A percentile compares a stretch with the other conserved stretches of the same genome.
Conservation (phyloP, 345 rosid species). For the Linum tenue region DNA sequence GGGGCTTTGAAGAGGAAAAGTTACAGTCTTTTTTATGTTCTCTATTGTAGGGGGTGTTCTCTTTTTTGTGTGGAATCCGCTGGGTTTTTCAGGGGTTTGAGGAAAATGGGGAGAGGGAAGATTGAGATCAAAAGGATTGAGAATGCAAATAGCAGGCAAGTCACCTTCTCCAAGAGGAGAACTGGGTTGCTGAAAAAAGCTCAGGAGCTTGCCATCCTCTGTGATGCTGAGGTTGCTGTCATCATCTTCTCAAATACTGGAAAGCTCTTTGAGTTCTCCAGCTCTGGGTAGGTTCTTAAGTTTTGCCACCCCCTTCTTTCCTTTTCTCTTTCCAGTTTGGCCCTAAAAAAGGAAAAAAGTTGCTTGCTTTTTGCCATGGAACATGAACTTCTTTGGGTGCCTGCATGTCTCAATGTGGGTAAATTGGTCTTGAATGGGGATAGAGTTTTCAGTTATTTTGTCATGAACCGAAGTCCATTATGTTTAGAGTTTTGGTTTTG, state of each 20-base stretch:
- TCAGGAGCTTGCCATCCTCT: conserved; percentile 74
- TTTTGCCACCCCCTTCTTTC: neutral
- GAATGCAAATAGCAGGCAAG: conserved; percentile 91
- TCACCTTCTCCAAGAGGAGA: conserved; percentile 91
- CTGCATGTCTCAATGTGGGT: conserved; percentile 6
- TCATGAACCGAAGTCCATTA: neutral
- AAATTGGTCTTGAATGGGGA: neutral
- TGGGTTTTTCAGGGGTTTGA: conserved; percentile 1
- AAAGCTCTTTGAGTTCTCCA: conserved; percentile 80
- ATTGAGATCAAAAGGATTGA: conserved; percentile 93
- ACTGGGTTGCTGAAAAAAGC: conserved; percentile 87
- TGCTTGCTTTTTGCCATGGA: neutral
- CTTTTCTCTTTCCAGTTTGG: neutral
- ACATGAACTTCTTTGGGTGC: neutral
- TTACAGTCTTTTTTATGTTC: neutral
- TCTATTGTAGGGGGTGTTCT: neutral
- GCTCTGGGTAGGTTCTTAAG: conserved; percentile 43
- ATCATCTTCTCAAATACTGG: conserved; percentile 89
- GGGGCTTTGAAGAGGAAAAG: conserved; percentile 3
- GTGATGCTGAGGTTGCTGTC: conserved; percentile 93
- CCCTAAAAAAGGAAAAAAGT: neutral
- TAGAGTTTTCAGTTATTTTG: neutral
- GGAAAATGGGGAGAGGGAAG: conserved; percentile 79
- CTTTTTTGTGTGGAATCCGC: neutral
- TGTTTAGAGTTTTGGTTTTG: neutral